phyloP scores from a whole-genome alignment of 768 basidiomycete genomes.

The Agrocybe chaxingu region DNA sequence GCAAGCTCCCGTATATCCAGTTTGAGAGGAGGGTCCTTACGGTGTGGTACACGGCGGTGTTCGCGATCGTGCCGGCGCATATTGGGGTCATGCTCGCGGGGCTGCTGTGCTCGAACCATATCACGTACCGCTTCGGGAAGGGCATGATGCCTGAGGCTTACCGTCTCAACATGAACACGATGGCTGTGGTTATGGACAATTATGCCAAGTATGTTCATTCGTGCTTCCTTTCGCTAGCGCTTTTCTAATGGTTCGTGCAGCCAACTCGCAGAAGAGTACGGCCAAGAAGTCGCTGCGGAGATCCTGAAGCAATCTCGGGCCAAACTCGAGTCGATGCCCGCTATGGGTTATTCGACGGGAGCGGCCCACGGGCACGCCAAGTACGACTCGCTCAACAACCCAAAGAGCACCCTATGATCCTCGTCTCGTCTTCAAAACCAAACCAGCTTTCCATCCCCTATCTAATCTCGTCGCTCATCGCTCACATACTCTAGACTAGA shows the following conservation, averaged over 20 bases:
- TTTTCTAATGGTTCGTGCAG: not conserved
- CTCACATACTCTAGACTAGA: too few species aligned
- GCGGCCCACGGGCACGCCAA: too few species aligned
- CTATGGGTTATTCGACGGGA: too few species aligned
- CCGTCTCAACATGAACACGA: slow-evolving; percentile 59
- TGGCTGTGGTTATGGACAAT: slow-evolving; percentile 80
- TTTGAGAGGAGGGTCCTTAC: slow-evolving; percentile 52
- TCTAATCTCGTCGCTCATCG: too few species aligned
- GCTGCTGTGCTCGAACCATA: slow-evolving; percentile 73
- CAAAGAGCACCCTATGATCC: too few species aligned
- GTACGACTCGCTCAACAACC: too few species aligned
- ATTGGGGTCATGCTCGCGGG: slow-evolving; percentile 57
- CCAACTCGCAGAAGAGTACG: too few species aligned
- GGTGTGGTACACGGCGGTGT: slow-evolving; percentile 63
- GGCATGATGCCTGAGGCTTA: slow-evolving; percentile 86
- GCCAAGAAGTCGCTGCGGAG: too few species aligned
- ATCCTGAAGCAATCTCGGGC: too few species aligned
- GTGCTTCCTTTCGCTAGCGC: not conserved
- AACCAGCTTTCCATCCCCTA: too few species aligned
- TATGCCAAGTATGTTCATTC: slow-evolving; percentile 56
- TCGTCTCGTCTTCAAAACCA: too few species aligned
- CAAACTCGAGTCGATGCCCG: too few species aligned
- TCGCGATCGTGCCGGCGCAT: slow-evolving; percentile 64
- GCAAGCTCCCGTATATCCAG: slow-evolving; percentile 58
- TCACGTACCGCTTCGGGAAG: slow-evolving; percentile 84